These are phyloP conservation scores for Colletotrichum salicis DNA, from an alignment of 2,329 filamentous ascomycete species.

Conservation along the genomic window DNA sequence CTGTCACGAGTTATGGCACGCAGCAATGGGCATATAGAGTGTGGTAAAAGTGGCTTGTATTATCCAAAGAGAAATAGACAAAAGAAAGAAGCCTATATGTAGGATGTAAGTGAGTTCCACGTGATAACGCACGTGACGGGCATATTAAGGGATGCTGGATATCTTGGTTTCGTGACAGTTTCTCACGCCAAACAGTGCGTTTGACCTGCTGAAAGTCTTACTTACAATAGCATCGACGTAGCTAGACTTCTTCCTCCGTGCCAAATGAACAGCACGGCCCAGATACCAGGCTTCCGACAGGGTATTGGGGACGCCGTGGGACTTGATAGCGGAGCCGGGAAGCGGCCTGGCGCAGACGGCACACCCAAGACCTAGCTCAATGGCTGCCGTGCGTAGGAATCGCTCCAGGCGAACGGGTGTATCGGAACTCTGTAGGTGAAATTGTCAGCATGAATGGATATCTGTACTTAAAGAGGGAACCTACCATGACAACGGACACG, in stretches of 20 bases:
- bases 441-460: neutral
- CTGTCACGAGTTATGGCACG: no score
- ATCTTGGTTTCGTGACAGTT: no score
- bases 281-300: conserved; percentile 49
- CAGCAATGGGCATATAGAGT: no score
- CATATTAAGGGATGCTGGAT: no score
- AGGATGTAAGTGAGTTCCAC: no score
- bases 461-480: neutral
- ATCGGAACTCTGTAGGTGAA: conserved; percentile 44
- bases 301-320: conserved; percentile 46
- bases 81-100: no score
- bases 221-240: conserved; percentile 40
- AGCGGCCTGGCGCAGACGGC: conserved; percentile 49
- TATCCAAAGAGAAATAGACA: no score
- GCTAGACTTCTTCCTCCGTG: conserved; percentile 42
- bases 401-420: conserved; percentile 48
- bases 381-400: conserved; percentile 47
- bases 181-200: no score
- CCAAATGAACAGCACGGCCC: conserved; percentile 45
- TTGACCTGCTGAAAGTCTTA: no score
- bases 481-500: conserved; percentile 41
- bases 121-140: no score
- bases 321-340: conserved; percentile 46
- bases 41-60: no score
- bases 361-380: conserved; percentile 52